A percentile compares a stretch with the other conserved stretches of the same genome.
Evolutionary conservation across 2,329 filamentous ascomycete genomes (phyloP).

Genomic region (Alternaria gansuensis): DNA sequence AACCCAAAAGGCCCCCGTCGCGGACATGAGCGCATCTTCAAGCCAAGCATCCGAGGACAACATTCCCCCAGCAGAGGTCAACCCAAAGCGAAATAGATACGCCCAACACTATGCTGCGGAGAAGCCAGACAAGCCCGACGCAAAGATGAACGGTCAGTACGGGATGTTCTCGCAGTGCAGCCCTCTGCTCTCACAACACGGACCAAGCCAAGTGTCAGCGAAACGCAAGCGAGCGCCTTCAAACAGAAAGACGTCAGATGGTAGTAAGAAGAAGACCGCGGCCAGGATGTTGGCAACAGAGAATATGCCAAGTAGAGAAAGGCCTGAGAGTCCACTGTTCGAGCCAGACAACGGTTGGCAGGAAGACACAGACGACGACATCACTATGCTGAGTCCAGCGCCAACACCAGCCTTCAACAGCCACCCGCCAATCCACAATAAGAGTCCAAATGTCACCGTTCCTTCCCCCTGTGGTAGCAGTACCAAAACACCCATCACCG

Average conservation of each 20-base stretch:
- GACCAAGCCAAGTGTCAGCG: background rate
- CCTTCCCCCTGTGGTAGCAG: background rate
- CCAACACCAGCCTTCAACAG: background rate
- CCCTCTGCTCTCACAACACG: background rate
- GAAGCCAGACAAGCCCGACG: background rate
- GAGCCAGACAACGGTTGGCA: background rate
- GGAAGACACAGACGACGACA: background rate
- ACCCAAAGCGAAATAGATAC: background rate
- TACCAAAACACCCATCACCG: background rate
- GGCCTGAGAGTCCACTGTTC: background rate
- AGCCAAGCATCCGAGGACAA: conserved; percentile 5
- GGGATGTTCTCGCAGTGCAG: background rate
- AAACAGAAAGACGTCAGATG: background rate
- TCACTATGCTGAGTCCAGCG: background rate
- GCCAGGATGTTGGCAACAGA: background rate
- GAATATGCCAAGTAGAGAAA: too few relatives aligned
- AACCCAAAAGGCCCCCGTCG: background rate
- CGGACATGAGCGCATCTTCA: background rate
- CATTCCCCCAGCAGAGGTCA: background rate
- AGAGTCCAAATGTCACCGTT: background rate
- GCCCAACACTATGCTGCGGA: background rate
- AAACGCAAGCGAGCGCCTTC: background rate
- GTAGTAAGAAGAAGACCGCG: background rate
- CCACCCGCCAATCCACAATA: background rate
- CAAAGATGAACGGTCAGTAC: background rate